Conservation (phyloP, 2,329 filamentous ascomycete genomes). For the Sclerotinia borealis region DNA sequence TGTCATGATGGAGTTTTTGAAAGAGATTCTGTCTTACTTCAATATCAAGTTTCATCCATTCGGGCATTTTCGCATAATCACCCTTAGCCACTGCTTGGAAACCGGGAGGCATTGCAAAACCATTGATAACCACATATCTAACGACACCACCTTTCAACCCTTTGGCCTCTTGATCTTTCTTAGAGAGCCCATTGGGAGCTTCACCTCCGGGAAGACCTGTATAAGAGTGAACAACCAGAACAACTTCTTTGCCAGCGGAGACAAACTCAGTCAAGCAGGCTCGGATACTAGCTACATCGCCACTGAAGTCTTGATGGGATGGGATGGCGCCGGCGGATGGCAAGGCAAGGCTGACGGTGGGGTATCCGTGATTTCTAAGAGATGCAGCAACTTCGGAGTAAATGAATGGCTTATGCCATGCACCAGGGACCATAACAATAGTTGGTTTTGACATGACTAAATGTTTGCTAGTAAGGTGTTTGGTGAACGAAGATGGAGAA, state of each 20-base stretch:
- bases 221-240: slow-evolving; percentile 3
- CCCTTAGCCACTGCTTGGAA: slow-evolving; percentile 9
- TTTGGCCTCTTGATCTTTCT: slow-evolving; percentile 4
- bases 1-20: neutral
- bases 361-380: neutral
- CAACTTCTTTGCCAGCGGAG: neutral
- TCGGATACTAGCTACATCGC: neutral
- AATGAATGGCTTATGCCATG: neutral
- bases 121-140: slow-evolving; percentile 36
- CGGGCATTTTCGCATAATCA: slow-evolving; percentile 32
- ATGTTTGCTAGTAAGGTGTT: neutral
- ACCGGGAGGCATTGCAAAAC: slow-evolving; percentile 27
- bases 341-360: neutral
- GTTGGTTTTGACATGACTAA: neutral
- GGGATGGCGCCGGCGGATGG: neutral
- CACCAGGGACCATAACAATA: slow-evolving; percentile 6
- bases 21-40: slow-evolving; percentile 17
- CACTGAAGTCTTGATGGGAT: neutral
- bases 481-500: neutral
- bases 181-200: neutral
- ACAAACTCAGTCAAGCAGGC: neutral
- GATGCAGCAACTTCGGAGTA: neutral
- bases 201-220: neutral
- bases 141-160: slow-evolving; percentile 36
- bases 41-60: slow-evolving; percentile 34